phyloP scores from a whole-genome alignment of 208 protist genomes.

The Trypanosomatidae sp. region DNA sequence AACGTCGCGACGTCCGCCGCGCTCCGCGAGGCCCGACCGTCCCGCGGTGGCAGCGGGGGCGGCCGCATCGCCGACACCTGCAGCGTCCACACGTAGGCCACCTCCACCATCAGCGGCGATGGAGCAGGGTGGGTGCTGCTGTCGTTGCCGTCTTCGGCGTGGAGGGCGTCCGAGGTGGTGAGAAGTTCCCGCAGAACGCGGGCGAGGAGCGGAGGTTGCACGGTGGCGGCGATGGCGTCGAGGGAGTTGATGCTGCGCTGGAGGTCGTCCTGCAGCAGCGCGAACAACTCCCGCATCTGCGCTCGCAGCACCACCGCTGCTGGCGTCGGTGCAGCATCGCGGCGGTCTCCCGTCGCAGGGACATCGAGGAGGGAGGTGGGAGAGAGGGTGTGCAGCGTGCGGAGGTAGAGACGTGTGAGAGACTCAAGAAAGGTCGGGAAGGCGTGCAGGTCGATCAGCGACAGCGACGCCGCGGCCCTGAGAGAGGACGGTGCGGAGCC shows the following conservation, averaged over 20 bases:
- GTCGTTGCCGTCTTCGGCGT: not conserved
- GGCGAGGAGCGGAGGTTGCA: slow-evolving; percentile 27
- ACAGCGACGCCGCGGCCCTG: slow-evolving; percentile 24
- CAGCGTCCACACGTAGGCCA: slow-evolving; percentile 58
- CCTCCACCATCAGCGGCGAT: slow-evolving; percentile 52
- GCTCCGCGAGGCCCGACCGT: not conserved
- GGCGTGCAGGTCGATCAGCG: slow-evolving; percentile 45
- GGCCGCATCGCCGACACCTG: slow-evolving; percentile 24
- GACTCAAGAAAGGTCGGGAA: slow-evolving; percentile 38
- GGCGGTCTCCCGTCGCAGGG: not conserved
- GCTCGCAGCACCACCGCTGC: slow-evolving; percentile 9
- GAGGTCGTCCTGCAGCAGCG: slow-evolving; percentile 38
- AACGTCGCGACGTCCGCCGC: not conserved
- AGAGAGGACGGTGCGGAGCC: not conserved
- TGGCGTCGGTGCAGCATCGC: no score
- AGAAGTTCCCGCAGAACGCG: slow-evolving; percentile 29
- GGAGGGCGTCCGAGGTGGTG: slow-evolving; percentile 1
- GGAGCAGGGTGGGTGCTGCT: not conserved
- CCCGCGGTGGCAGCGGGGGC: slow-evolving; percentile 13
- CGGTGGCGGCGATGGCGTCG: slow-evolving; percentile 11
- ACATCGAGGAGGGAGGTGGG: not conserved
- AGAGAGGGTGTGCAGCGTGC: not conserved
- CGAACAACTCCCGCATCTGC: slow-evolving; percentile 32
- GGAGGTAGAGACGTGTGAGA: slow-evolving; percentile 19
- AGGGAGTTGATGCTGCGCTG: slow-evolving; percentile 32